Evolutionary conservation across 352 stramenopile species (phyloP), one percentile per base, ranked within the genome.

Genomic region (Phytopythium chamaehyphon): DNA sequence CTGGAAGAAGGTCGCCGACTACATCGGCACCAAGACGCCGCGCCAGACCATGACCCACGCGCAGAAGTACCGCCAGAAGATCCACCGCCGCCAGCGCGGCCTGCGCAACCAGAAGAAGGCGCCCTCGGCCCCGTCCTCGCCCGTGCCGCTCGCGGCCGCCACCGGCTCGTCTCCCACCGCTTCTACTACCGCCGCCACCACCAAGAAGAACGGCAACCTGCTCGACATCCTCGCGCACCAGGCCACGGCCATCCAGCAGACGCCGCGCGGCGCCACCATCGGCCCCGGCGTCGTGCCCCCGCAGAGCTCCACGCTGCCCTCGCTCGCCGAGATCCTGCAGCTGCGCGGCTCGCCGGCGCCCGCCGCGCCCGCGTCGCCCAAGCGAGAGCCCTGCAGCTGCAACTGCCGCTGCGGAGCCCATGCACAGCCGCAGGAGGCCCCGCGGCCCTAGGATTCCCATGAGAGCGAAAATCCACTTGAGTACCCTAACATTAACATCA

Each of bases 1-100:
- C 14, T 95, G 84, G 84, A 91, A 93, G 66, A 87, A 84, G 26
- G 80, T 95, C n/a, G 76, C 83, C 3, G 82, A 89, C 40, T 77
- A 86, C 57, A 88, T 95, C 40, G 77, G 82, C 48, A 91, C 83
- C 10, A 91, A 93, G 55, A 94, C 83, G 6, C 77, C 93, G 8
- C 88, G 95, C 18, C 97, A 99, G 69, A 98, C 98, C 33, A 91
- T 91, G 81, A 91, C 81, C 0, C 81, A 91, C 51, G 81, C 81
- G 39, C 81, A 91, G 28, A 91, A 91, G 65, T 91, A 91, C 61
- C 77, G 81, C 15, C 81, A 91, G 55, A 91, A 91, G 68, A 89
- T 90, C 52, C 71, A 81, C 55, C 73, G 82, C 6, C 77, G 77
- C 40, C 76, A 87, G 59, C 72, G 78, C 19, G 82, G 78, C 0